Conservation (phyloP, 176 grass and related monocot genomes). For the Poa pratensis region DNA sequence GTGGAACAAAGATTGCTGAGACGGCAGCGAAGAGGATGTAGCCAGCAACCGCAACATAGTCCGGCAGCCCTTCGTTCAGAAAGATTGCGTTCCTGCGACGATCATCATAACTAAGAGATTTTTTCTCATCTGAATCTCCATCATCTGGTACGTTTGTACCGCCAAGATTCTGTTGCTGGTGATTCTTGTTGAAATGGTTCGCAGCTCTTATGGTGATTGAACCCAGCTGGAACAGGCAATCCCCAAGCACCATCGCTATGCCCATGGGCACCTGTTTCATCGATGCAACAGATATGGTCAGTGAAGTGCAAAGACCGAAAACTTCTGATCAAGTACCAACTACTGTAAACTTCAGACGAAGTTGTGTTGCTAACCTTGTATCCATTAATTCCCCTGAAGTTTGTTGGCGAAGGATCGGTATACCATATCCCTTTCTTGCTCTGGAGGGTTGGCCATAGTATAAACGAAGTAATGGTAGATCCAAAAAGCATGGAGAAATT, state of each 20-base stretch:
- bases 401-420: slow-evolving; percentile 33
- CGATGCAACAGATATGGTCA: slow-evolving; percentile 10
- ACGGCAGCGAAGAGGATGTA: slow-evolving; percentile 2
- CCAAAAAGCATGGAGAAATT: slow-evolving; percentile 54
- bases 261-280: slow-evolving; percentile 43
- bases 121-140: neutral
- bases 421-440: slow-evolving; percentile 53
- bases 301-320: neutral
- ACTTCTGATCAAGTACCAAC: neutral
- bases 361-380: slow-evolving; percentile 46
- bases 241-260: slow-evolving; percentile 61
- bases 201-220: slow-evolving; percentile 33
- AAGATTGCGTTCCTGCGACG: slow-evolving; percentile 27
- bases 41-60: neutral
- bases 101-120: slow-evolving; percentile 35
- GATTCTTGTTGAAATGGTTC: neutral
- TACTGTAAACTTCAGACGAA: neutral
- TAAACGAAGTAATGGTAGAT: slow-evolving; percentile 34
- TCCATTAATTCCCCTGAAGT: slow-evolving; percentile 53
- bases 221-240: slow-evolving; percentile 47
- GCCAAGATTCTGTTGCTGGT: neutral
- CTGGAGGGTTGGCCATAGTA: slow-evolving; percentile 48
- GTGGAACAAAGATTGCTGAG: slow-evolving; percentile 30
- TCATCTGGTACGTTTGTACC: neutral
- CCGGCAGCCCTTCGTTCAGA: slow-evolving; percentile 17